Evolutionary conservation across 768 basidiomycete genomes (phyloP).

Genomic region (Hygrocybe coccinea): DNA sequence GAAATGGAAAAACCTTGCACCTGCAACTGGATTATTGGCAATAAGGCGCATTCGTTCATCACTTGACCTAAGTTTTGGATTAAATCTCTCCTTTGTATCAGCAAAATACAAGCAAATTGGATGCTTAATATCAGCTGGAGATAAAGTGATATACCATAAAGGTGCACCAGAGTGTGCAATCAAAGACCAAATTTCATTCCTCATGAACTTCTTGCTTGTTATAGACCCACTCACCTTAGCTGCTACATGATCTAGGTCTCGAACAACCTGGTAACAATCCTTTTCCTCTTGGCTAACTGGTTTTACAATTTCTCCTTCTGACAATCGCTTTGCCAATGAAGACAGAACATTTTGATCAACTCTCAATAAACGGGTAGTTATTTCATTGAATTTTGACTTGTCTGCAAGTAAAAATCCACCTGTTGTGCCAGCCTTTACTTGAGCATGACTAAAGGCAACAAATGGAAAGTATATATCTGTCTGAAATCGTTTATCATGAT

Average conservation of each 20-base stretch:
- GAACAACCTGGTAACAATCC: conserved; percentile 30
- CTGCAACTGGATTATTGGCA: conserved; percentile 25
- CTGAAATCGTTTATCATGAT: conserved; percentile 39
- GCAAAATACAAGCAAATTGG: conserved; percentile 32
- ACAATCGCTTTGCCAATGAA: conserved; percentile 17
- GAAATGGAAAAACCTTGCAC: conserved; percentile 27
- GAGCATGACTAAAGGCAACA: conserved; percentile 38
- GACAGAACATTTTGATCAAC: conserved; percentile 21
- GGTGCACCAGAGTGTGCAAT: conserved; percentile 19
- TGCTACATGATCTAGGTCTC: conserved; percentile 33
- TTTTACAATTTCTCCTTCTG: conserved; percentile 20
- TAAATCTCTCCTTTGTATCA: conserved; percentile 16
- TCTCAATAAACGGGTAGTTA: conserved; percentile 17
- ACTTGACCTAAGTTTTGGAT: background rate
- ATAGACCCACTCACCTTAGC: conserved; percentile 26
- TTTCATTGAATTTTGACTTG: conserved; percentile 21
- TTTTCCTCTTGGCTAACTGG: conserved; percentile 30
- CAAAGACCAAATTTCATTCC: conserved; percentile 24
- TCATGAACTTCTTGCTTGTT: conserved; percentile 21
- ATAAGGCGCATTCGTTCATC: conserved; percentile 20
- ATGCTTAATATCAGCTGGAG: conserved; percentile 28
- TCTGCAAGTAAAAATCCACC: conserved; percentile 28
- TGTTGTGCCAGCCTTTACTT: conserved; percentile 26
- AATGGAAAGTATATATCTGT: conserved; percentile 33
- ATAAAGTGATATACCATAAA: conserved; percentile 27